Percentiles rank a stretch among this genome's conserved stretches.
phyloP scores from a whole-genome alignment of 441 rosid genomes.

The Bocquillonia castaneifolia region DNA sequence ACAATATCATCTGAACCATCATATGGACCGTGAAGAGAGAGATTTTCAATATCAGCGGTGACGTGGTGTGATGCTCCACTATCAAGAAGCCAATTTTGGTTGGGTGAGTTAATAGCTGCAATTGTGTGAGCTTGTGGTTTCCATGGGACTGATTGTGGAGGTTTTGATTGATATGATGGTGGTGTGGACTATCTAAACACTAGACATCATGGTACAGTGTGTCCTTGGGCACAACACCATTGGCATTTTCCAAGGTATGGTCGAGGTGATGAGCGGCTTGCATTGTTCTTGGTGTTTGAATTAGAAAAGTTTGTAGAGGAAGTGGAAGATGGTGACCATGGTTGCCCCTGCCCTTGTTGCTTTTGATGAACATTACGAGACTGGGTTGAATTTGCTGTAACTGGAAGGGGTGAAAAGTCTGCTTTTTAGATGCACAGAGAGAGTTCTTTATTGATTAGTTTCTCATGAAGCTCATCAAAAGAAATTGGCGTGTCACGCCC shows the following conservation, averaged over 20 bases:
- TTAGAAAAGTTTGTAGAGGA: background rate
- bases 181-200: background rate
- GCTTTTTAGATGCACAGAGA: background rate
- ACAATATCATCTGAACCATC: background rate
- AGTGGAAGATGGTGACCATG: background rate
- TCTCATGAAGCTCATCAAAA: background rate
- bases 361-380: background rate
- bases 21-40: background rate
- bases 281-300: background rate
- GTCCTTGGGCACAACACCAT: background rate
- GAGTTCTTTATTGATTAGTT: background rate
- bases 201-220: background rate
- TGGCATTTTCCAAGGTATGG: background rate
- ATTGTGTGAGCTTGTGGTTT: background rate
- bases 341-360: background rate
- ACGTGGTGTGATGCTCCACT: background rate
- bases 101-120: background rate
- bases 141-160: background rate
- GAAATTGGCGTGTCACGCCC: background rate
- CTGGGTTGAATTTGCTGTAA: background rate
- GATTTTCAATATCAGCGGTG: background rate
- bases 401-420: background rate
- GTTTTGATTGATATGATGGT: background rate
- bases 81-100: background rate
- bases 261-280: background rate